Evolutionary conservation across 2,329 filamentous ascomycete genomes (phyloP).

Genomic region (Trichoderma sp.): DNA sequence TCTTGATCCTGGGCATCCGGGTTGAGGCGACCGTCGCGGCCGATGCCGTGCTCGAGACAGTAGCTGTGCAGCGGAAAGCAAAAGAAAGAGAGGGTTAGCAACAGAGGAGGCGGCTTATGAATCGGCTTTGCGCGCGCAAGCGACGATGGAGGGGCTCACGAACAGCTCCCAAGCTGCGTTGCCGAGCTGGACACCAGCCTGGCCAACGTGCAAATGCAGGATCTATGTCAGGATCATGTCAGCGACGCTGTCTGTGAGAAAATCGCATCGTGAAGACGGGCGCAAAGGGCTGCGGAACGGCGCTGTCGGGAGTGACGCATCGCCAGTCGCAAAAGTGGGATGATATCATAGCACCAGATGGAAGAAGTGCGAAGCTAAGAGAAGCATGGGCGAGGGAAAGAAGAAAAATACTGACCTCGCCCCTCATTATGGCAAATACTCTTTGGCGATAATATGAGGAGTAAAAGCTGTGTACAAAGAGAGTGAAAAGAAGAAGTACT

Average conservation of each 20-base stretch:
- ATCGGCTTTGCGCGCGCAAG: neutral
- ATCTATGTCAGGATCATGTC: conserved; percentile 47
- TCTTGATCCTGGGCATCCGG: conserved; percentile 61
- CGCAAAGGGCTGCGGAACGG: conserved; percentile 7
- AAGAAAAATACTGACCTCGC: conserved; percentile 51
- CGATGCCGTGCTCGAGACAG: conserved; percentile 72
- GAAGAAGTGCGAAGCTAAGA: conserved; percentile 3
- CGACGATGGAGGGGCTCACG: conserved; percentile 43
- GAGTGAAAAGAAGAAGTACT: conserved; percentile 18
- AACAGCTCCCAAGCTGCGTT: conserved; percentile 79
- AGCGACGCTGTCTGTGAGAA: neutral
- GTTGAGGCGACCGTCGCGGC: conserved; percentile 64
- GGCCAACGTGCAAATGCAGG: conserved; percentile 65
- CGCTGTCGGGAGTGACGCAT: conserved; percentile 1
- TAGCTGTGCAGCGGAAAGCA: conserved; percentile 52
- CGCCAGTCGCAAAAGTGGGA: conserved; percentile 1
- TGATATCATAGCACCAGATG: conserved; percentile 18
- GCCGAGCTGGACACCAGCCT: conserved; percentile 73
- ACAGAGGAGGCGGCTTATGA: conserved; percentile 31
- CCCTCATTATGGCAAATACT: conserved; percentile 52
- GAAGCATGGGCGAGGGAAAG: neutral
- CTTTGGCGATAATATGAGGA: neutral
- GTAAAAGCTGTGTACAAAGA: neutral
- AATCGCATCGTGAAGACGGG: neutral
- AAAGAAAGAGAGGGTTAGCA: conserved; percentile 26